Base-by-base conservation (phyloP, 2,329 filamentous ascomycete genomes). In the Paraphoma chrysanthemicola region DNA sequence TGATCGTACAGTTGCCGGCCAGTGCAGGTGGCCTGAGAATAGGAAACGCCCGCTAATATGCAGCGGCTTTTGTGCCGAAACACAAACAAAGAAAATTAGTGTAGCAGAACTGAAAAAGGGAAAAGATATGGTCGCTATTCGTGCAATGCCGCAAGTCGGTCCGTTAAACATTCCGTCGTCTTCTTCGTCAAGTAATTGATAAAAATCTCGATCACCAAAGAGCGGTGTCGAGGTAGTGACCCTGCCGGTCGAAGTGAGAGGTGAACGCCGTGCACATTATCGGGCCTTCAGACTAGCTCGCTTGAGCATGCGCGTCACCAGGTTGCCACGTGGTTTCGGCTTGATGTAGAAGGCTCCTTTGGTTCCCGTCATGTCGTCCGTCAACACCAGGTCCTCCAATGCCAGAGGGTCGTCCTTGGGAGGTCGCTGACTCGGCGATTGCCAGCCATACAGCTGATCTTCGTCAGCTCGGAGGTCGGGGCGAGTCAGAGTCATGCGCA, bases 401-500 rank as follows among this genome's bases (percentile, higher is more conserved):
- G 82, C 81, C 33, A 87, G 74, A 2, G 85, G 83, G 58, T 87
- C 81, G 62, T 83, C 76, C 62, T 79, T 74, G 23, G 51, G 46
- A 36, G 50, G 53, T 53, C 64, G 66, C 36, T 63, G 63, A 6
- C 48, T 62, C 1, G 63, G 43, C 30, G 57, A 43, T 68, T 89
- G 86, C 87, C 88, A 91, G 42, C 87, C 87, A 67, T 93, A 91
- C 14, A 91, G 83, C 58, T 88, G 83, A 10, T 89, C 86, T 59
- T 94, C 90, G 60, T 88, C 83, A 4, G 89, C 88, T 42, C 93
- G 88, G 46, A 98, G 83, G 72, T 98, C 94, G 0, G 93, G 91
- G 45, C 93, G 84, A 3, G 95, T 98, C 52, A 98, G 84, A 0
- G 94, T 98, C 93, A 98, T 96, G 47, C 93, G 91, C 47, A 98